These are phyloP conservation scores for Stephanodiscus triporus DNA, from an alignment of 108 stramenopile species.

Conservation along the genomic window DNA sequence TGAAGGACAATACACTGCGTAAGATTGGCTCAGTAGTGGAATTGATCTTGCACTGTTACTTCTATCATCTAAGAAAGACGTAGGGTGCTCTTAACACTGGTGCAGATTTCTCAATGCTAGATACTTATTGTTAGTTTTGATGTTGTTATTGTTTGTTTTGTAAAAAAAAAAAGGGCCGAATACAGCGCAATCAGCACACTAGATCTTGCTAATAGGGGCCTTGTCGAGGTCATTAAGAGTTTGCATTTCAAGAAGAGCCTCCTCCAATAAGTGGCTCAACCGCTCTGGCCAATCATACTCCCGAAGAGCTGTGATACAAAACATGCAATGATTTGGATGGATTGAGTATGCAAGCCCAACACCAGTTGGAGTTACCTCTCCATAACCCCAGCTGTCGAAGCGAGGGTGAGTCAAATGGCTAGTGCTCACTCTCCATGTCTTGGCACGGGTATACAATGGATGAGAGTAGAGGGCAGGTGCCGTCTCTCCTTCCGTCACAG, in stretches of 20 bases:
- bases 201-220: constrained; percentile 63
- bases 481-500: constrained; percentile 61
- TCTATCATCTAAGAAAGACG: too few species aligned
- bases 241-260: constrained; percentile 85
- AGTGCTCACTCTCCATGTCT: constrained; percentile 90
- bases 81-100: too few species aligned
- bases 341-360: constrained; percentile 89
- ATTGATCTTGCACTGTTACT: too few species aligned
- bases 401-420: constrained; percentile 88
- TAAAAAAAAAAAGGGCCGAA: neutral
- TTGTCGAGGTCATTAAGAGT: constrained; percentile 61
- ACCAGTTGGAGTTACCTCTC: constrained; percentile 90
- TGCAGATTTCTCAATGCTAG: too few species aligned
- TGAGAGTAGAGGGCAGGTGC: constrained; percentile 72
- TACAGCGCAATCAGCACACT: too few species aligned
- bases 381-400: constrained; percentile 91
- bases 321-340: constrained; percentile 72
- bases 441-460: constrained; percentile 74
- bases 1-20: too few species aligned
- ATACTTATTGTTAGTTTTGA: too few species aligned
- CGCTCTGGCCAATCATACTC: constrained; percentile 70
- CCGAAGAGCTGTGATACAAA: constrained; percentile 77
- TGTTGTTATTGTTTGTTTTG: too few species aligned
- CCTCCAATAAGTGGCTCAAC: constrained; percentile 72
- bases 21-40: too few species aligned